Percentiles rank a stretch among this genome's conserved stretches.
These are phyloP conservation scores for Trichoderma brevicompactum DNA, from an alignment of 2,329 filamentous ascomycete genomes.

Conservation along the genomic window DNA sequence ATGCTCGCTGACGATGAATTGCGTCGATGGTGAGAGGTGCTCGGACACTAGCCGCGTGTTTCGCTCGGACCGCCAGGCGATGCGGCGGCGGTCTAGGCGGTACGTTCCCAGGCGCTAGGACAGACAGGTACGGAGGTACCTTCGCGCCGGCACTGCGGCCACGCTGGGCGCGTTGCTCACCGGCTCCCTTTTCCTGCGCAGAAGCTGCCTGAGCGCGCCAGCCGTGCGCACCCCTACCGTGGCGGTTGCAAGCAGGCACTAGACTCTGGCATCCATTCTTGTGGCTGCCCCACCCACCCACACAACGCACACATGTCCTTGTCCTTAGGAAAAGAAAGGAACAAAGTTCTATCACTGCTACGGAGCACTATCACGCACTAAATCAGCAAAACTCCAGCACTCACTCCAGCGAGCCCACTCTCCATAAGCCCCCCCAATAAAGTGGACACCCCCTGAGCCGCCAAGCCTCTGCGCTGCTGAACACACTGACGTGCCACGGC, in stretches of 20 bases:
- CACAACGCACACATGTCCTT: too few species aligned
- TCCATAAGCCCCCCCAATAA: too few species aligned
- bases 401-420: too few species aligned
- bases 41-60: slow-evolving; percentile 27
- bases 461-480: slow-evolving; percentile 4
- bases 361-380: too few species aligned
- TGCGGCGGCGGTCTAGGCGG: slow-evolving; percentile 21
- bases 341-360: too few species aligned
- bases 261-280: neutral
- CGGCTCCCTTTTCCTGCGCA: neutral
- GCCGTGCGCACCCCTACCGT: slow-evolving; percentile 13
- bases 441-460: too few species aligned
- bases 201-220: neutral
- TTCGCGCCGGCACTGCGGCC: neutral
- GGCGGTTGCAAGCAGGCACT: slow-evolving; percentile 1
- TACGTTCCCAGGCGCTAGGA: slow-evolving; percentile 12
- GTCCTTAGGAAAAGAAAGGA: too few species aligned
- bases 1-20: slow-evolving; percentile 23
- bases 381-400: too few species aligned
- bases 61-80: slow-evolving; percentile 26
- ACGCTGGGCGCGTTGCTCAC: neutral
- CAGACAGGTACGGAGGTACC: neutral
- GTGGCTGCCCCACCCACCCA: neutral
- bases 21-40: slow-evolving; percentile 11
- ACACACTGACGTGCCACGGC: slow-evolving; percentile 28